Base-by-base conservation (phyloP, 164 flowering plant genomes). In the Platanus orientalis region DNA sequence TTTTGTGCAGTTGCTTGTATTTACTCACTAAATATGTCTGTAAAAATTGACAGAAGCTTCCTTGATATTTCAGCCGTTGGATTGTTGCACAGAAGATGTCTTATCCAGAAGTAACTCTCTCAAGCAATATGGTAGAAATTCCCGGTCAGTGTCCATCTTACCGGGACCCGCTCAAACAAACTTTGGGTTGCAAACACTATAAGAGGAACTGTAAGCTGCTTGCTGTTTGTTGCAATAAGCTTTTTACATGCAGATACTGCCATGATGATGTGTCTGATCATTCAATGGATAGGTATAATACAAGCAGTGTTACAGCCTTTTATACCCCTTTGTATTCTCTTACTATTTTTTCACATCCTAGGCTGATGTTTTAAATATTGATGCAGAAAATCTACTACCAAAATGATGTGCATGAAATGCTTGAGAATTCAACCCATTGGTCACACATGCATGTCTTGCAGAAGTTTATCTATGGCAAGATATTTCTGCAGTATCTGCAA, bases 391-490 rank as follows among this genome's bases (percentile, higher is more conserved):
- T 60, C 72, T 28, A 79, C 81, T 5, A 78, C 88, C 51, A 71
- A 84, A 68, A 93, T 93, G 97, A 83, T 88, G 94, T 93, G 98
- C 81, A 93, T 93, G 97, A 79, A 80, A 69, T 93, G 98, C 78
- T 69, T 93, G 75, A 66, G 67, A 48, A 77, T 88, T 76, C 98
- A 93, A 69, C 96, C 86, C 13, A 73, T 93, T 58, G 81, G 87
- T 13, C 69, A 76, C 3, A 75, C 62, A 52, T 93, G 98, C 20
- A 42, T 32, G 59, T 78, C 86, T 25, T 93, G 96, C 64, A 55
- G 73, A 34, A 68, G 68, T 54, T 71, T 82, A 2, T 73, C 92
- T 68, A 93, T 93, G 97, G 97, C 81, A 47, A 85, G 62, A 72
- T 93, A 90, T 71, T 93, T 78, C 63, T 93, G 98, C 81, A 68